These are phyloP conservation scores for Scedosporium apiospermum DNA, from an alignment of 2,329 filamentous ascomycete genomes.

Conservation along the genomic window DNA sequence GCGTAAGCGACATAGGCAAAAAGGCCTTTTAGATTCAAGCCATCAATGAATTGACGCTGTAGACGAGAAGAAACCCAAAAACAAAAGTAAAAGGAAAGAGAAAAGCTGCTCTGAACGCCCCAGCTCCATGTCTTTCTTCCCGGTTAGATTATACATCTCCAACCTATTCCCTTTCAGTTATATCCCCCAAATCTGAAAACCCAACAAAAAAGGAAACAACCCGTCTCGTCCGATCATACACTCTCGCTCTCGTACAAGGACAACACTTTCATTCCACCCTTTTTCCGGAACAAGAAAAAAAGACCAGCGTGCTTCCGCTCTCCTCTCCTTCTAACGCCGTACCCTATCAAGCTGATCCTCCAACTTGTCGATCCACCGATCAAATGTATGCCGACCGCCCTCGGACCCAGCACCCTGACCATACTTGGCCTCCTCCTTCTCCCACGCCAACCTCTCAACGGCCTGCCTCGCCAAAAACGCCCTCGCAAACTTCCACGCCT, in stretches of 20 bases:
- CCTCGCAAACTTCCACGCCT: constrained; percentile 66
- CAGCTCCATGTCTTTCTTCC: neutral
- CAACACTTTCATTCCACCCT: too few relatives aligned
- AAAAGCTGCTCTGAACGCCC: neutral
- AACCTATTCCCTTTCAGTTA: neutral
- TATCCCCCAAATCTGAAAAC: neutral
- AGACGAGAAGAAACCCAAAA: neutral
- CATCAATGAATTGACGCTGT: too few relatives aligned
- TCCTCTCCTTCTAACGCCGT: constrained; percentile 6
- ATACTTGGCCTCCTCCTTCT: constrained; percentile 58
- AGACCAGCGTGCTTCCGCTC: constrained; percentile 1
- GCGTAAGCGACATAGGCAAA: too few relatives aligned
- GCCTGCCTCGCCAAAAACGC: constrained; percentile 55
- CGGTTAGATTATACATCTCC: neutral
- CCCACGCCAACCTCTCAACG: constrained; percentile 59
- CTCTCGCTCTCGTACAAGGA: too few relatives aligned
- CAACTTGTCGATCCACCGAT: constrained; percentile 24
- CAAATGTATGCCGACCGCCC: constrained; percentile 25
- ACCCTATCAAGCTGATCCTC: constrained; percentile 10
- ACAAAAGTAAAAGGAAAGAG: neutral
- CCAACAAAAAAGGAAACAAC: neutral
- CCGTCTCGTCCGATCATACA: neutral
- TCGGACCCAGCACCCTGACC: constrained; percentile 50
- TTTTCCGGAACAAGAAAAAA: neutral
- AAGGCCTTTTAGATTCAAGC: too few relatives aligned